phyloP scores from a whole-genome alignment of 192 early-diverging fungal genomes.

The Podila minutissima region DNA sequence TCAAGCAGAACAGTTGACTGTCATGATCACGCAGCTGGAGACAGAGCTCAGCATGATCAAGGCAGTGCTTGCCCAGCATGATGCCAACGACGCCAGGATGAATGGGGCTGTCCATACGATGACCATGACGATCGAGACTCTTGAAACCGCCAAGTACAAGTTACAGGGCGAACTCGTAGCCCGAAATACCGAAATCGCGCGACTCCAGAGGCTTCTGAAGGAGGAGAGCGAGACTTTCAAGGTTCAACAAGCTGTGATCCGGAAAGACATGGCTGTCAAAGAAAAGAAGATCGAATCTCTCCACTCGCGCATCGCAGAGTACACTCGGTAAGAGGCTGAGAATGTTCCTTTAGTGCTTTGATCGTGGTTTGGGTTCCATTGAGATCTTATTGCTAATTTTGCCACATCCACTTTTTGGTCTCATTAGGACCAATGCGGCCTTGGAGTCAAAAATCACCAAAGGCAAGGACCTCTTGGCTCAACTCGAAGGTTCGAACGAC shows the following conservation, averaged over 20 bases:
- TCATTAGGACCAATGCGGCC: constrained; percentile 5
- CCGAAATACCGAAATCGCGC: constrained; percentile 5
- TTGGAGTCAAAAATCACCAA: constrained; percentile 7
- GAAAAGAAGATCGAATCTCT: constrained; percentile 25
- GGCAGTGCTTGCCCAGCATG: constrained; percentile 10
- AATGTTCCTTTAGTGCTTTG: too few relatives aligned
- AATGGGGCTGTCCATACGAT: constrained; percentile 5
- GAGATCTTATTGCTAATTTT: too few relatives aligned
- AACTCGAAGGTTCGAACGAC: constrained; percentile 11
- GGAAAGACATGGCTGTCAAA: constrained; percentile 7
- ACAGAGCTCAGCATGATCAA: constrained; percentile 10
- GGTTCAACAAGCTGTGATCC: constrained; percentile 5
- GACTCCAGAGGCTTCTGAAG: constrained; percentile 5
- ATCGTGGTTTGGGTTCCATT: too few relatives aligned
- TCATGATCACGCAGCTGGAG: constrained; percentile 12
- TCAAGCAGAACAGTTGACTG: constrained; percentile 18
- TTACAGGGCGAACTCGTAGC: constrained; percentile 1
- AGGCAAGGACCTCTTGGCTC: constrained; percentile 1
- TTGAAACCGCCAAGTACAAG: constrained; percentile 10
- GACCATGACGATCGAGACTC: constrained; percentile 3
- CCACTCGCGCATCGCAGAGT: constrained; percentile 12
- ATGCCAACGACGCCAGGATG: constrained; percentile 11
- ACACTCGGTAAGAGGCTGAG: constrained; percentile 1
- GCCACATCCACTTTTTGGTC: too few relatives aligned
- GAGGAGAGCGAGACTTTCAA: constrained; percentile 1